Base-by-base conservation (phyloP, 2,329 filamentous ascomycete genomes). In the Diplodia corticola region DNA sequence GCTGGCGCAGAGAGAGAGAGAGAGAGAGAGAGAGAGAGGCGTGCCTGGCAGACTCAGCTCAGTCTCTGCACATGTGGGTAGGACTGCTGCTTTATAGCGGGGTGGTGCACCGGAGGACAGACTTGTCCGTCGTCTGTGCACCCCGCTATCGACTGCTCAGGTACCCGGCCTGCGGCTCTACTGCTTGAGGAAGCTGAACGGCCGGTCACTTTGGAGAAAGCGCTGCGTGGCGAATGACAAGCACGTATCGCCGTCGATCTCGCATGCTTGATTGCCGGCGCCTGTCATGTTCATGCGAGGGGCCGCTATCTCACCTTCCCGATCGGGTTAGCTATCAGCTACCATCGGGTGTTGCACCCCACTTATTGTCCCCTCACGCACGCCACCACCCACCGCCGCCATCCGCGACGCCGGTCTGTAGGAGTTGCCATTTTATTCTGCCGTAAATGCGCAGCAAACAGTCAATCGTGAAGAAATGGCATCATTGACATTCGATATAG, bases 151-250 rank as follows among this genome's bases (percentile, higher is more conserved):
- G n/a, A n/a, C n/a, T 10, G 30, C 30, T 33, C 30, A 9, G 15
- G 54, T 15, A 28, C 30, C 2, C n/a, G 5, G 24, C 5, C 24
- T 12, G 37, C 37, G 17, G 44, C 57, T 61, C 26, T 48, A 61
- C 57, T 61, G 44, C 26, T 61, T 61, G 57, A 61, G 57, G 57
- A 61, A 61, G 57, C 49, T 61, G 40, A 20, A 26, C 35, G 44
- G 17, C 15, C n/a, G 24, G 22, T 13, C 44, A 24, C 10, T 22
- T 7, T n/a, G 26, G n/a, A 12, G 44, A 61, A 33, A 15, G 44
- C 57, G 54, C n/a, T 13, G 13, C 17, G 26, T 17, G 30, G 26
- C 57, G 22, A 60, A 60, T 60, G n/a, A 24, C 5, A 22, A 22
- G 10, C 4, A 12, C 7, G 5, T 13, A 17, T 24, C 1, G 17